These are phyloP conservation scores for Elongisporangium senticosum DNA, from an alignment of 352 stramenopile genomes.

Conservation along the genomic window DNA sequence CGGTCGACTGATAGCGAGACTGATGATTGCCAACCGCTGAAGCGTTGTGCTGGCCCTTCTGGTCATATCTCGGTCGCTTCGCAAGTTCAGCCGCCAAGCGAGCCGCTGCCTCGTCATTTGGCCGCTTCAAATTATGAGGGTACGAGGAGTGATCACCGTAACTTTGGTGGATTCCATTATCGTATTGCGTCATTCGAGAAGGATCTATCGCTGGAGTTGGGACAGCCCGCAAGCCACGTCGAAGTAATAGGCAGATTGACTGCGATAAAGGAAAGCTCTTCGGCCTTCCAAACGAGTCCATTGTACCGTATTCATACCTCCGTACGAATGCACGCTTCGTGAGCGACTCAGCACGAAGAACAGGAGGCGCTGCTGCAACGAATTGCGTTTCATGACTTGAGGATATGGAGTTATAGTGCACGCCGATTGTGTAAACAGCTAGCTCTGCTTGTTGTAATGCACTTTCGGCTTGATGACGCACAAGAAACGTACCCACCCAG, in stretches of 20 bases:
- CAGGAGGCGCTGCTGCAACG: slow-evolving; percentile 16
- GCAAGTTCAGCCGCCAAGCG: slow-evolving; percentile 3
- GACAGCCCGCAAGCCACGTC: slow-evolving; percentile 9
- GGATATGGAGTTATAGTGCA: neutral
- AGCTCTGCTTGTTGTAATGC: slow-evolving; percentile 31
- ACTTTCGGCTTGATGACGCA: slow-evolving; percentile 38
- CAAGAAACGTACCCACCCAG: slow-evolving; percentile 41
- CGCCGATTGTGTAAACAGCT: neutral
- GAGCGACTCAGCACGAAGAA: slow-evolving; percentile 36
- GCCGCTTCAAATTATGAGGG: slow-evolving; percentile 5
- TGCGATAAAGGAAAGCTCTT: slow-evolving; percentile 38
- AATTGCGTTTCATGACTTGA: neutral
- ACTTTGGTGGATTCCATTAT: slow-evolving; percentile 2
- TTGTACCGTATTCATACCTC: slow-evolving; percentile 47
- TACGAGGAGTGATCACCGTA: neutral
- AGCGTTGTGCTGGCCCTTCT: neutral
- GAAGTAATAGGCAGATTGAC: slow-evolving; percentile 15
- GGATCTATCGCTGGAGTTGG: neutral
- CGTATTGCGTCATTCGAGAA: neutral
- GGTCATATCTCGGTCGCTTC: slow-evolving; percentile 12
- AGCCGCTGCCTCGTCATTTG: slow-evolving; percentile 14
- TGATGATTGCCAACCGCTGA: neutral
- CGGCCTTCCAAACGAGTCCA: slow-evolving; percentile 22
- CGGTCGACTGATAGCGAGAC: neutral
- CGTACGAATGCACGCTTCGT: slow-evolving; percentile 34